Conservation (phyloP, 331 rosid genomes). For the Rhamnella rubrinervis region DNA sequence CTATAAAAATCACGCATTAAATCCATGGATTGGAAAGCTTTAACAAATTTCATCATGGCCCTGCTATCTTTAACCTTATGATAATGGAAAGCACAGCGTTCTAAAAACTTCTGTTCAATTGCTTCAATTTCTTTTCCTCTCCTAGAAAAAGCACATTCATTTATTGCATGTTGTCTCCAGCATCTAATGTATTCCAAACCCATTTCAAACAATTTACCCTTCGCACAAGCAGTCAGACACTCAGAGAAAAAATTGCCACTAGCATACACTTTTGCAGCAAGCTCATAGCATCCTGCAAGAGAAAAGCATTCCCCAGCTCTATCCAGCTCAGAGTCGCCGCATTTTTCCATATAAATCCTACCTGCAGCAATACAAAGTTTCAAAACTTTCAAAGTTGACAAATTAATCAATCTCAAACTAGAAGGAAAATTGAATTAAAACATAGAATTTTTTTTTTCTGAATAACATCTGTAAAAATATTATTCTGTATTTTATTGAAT, state of each 20-base stretch:
- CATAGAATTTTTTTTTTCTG: too few species aligned
- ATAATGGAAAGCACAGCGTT: conserved; percentile 54
- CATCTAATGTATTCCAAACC: conserved; percentile 51
- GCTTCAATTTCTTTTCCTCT: conserved; percentile 24
- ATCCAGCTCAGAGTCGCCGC: conserved; percentile 38
- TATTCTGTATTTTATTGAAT: too few species aligned
- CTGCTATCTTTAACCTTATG: conserved; percentile 30
- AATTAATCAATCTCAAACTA: background rate
- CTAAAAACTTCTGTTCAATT: conserved; percentile 50
- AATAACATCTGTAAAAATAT: too few species aligned
- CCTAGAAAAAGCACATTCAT: conserved; percentile 7
- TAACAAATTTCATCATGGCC: conserved; percentile 63
- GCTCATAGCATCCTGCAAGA: conserved; percentile 28
- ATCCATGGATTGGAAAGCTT: conserved; percentile 46
- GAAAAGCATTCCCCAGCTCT: conserved; percentile 48
- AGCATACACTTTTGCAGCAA: conserved; percentile 42
- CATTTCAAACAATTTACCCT: conserved; percentile 44
- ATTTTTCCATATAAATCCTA: conserved; percentile 46
- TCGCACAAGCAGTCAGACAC: conserved; percentile 52
- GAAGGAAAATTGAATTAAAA: background rate
- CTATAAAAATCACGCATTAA: conserved; percentile 52
- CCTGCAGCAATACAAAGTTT: conserved; percentile 34
- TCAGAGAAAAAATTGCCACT: conserved; percentile 39
- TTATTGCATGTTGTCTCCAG: conserved; percentile 45
- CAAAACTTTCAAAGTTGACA: background rate